Percentiles rank a stretch among this genome's conserved stretches.
Conservation (phyloP, 2,329 filamentous ascomycete genomes). For the Xylaria hypoxylon region DNA sequence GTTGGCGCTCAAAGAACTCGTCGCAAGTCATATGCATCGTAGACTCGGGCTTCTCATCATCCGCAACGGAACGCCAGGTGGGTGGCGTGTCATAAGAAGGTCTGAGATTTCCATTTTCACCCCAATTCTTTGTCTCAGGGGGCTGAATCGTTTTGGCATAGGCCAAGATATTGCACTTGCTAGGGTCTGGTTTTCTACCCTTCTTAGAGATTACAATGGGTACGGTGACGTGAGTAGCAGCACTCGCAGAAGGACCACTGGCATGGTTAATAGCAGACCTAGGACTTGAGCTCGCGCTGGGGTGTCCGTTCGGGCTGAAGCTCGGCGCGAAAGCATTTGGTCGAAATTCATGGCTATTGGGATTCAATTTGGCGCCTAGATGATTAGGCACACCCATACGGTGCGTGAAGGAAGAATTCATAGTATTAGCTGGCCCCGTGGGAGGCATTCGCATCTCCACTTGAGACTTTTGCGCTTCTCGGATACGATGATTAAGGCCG, state of each 20-base stretch:
- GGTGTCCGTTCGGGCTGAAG: conserved; percentile 78
- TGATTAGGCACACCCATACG: conserved; percentile 65
- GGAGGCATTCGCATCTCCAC: conserved; percentile 76
- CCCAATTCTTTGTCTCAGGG: conserved; percentile 70
- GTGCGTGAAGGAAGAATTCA: conserved; percentile 65
- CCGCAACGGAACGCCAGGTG: conserved; percentile 80
- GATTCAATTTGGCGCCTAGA: conserved; percentile 69
- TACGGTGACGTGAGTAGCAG: conserved; percentile 48
- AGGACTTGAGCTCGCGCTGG: conserved; percentile 79
- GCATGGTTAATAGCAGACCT: conserved; percentile 68
- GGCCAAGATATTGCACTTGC: conserved; percentile 70
- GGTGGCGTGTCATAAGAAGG: conserved; percentile 86
- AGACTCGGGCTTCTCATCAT: conserved; percentile 76
- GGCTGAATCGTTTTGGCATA: conserved; percentile 67
- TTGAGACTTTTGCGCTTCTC: conserved; percentile 64
- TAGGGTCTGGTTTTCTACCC: conserved; percentile 76
- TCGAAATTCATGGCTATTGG: conserved; percentile 81
- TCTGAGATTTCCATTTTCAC: conserved; percentile 83
- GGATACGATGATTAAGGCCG: conserved; percentile 62
- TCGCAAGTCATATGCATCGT: conserved; percentile 76
- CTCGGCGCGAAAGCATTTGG: conserved; percentile 83
- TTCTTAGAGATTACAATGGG: conserved; percentile 75
- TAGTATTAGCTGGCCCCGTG: conserved; percentile 74
- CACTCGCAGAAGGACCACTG: conserved; percentile 48
- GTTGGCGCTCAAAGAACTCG: conserved; percentile 80